Conservation (phyloP, 2,329 filamentous ascomycete genomes). For the Corynespora cassiicola region DNA sequence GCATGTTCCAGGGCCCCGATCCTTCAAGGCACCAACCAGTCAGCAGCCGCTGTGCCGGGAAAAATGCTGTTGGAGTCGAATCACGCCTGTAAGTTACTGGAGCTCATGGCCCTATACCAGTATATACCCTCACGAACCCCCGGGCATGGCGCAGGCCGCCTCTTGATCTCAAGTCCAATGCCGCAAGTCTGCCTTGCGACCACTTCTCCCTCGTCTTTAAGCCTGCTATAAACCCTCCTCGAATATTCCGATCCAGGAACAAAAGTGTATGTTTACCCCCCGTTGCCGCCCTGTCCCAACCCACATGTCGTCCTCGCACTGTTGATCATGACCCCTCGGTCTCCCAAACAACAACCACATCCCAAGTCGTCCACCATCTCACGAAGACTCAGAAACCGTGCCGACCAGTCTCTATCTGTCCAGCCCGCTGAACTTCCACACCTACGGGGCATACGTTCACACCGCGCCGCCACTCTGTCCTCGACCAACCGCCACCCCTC, state of each 20-base stretch:
- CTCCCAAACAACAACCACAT: slow-evolving; percentile 30
- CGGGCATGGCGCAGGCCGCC: slow-evolving; percentile 42
- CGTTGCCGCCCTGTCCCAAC: slow-evolving; percentile 30
- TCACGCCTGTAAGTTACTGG: slow-evolving; percentile 33
- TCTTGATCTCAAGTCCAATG: slow-evolving; percentile 31
- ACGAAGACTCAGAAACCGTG: slow-evolving; percentile 41
- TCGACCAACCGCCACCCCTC: slow-evolving; percentile 37
- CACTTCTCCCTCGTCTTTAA: slow-evolving; percentile 29
- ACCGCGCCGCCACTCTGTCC: slow-evolving; percentile 39
- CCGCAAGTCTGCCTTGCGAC: slow-evolving; percentile 40
- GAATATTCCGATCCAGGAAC: slow-evolving; percentile 28
- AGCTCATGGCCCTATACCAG: slow-evolving; percentile 38
- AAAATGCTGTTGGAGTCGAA: slow-evolving; percentile 37
- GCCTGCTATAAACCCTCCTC: slow-evolving; percentile 35
- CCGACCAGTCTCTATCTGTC: slow-evolving; percentile 34
- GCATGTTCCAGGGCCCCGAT: slow-evolving; percentile 37
- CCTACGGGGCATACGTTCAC: slow-evolving; percentile 33
- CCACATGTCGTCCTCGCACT: slow-evolving; percentile 34
- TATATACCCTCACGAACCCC: slow-evolving; percentile 39
- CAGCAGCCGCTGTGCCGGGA: slow-evolving; percentile 44
- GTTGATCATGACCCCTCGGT: slow-evolving; percentile 44
- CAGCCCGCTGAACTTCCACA: slow-evolving; percentile 38
- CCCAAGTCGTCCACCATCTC: slow-evolving; percentile 40
- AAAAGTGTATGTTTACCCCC: slow-evolving; percentile 44
- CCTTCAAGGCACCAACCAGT: slow-evolving; percentile 47